A percentile compares a stretch with the other conserved stretches of the same genome.
These are phyloP conservation scores for Choiromyces venosus DNA, from an alignment of 495 filamentous ascomycete species.

Conservation along the genomic window DNA sequence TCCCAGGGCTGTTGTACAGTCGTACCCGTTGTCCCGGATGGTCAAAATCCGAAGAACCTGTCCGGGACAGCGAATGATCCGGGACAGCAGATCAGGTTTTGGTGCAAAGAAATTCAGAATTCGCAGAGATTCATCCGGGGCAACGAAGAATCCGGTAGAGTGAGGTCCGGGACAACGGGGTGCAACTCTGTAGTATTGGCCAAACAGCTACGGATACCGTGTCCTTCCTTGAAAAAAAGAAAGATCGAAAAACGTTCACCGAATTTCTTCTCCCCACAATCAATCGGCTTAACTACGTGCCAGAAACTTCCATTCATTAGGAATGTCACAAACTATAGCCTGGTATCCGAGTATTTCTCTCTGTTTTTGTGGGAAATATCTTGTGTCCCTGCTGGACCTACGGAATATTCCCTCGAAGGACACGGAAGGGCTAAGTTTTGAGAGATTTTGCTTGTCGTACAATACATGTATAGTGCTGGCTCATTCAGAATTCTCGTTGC, in stretches of 20 bases:
- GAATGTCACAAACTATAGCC: background rate
- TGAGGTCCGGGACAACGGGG: no score
- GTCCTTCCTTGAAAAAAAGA: background rate
- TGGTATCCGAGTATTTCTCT: background rate
- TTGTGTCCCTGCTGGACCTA: background rate
- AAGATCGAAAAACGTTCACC: background rate
- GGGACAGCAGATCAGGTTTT: no score
- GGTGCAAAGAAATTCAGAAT: no score
- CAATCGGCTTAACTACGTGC: background rate
- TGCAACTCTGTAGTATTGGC: background rate
- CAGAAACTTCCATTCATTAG: background rate
- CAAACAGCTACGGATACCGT: background rate
- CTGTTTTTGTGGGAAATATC: background rate
- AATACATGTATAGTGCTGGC: background rate
- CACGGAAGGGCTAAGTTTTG: background rate
- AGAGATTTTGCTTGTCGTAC: background rate
- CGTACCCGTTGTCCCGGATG: no score
- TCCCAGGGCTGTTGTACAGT: no score
- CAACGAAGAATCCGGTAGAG: no score
- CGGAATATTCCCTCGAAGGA: background rate
- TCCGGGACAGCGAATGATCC: no score
- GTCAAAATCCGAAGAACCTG: no score
- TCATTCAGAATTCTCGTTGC: background rate
- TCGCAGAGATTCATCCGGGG: no score
- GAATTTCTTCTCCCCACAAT: background rate